Evolutionary conservation across 768 basidiomycete genomes (phyloP).

Genomic region (Mycena chlorophos): DNA sequence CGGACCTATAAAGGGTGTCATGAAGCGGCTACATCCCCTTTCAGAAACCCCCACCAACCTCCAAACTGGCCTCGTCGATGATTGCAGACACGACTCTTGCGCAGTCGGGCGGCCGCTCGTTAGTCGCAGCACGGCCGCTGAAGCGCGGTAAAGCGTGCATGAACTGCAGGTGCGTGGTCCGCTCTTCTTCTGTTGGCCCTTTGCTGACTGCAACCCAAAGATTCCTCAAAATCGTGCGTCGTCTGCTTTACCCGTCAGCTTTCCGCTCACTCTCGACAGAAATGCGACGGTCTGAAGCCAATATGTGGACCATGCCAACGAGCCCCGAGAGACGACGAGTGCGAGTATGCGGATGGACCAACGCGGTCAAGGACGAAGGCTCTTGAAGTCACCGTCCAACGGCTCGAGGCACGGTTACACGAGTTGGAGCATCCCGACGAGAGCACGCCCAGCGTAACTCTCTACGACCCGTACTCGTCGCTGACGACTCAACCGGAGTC

Average conservation of each 20-base stretch:
- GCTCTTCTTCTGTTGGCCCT: too few species aligned
- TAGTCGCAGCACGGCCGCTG: too few species aligned
- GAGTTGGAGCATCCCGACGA: conserved; percentile 58
- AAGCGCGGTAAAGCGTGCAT: conserved; percentile 56
- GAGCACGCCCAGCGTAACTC: conserved; percentile 45
- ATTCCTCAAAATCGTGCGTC: conserved; percentile 52
- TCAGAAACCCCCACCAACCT: too few species aligned
- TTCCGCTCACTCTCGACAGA: conserved; percentile 35
- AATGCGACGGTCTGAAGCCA: conserved; percentile 67
- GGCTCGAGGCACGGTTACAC: conserved; percentile 55
- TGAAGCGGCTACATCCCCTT: too few species aligned
- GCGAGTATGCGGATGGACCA: conserved; percentile 69
- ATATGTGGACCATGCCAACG: conserved; percentile 63
- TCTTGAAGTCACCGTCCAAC: conserved; percentile 58
- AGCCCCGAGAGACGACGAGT: conserved; percentile 62
- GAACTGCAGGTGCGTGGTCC: conserved; percentile 59
- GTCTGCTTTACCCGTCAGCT: conserved; percentile 1
- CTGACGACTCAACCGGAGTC: too few species aligned
- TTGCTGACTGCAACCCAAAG: too few species aligned
- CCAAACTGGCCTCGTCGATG: too few species aligned
- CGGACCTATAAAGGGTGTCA: too few species aligned
- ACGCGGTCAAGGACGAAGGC: conserved; percentile 59
- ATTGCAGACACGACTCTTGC: too few species aligned
- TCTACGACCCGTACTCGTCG: conserved; percentile 59
- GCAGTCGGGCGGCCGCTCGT: too few species aligned